Evolutionary conservation across 2,329 filamentous ascomycete species (phyloP).

Genomic region (Thielaviopsis cerberus): DNA sequence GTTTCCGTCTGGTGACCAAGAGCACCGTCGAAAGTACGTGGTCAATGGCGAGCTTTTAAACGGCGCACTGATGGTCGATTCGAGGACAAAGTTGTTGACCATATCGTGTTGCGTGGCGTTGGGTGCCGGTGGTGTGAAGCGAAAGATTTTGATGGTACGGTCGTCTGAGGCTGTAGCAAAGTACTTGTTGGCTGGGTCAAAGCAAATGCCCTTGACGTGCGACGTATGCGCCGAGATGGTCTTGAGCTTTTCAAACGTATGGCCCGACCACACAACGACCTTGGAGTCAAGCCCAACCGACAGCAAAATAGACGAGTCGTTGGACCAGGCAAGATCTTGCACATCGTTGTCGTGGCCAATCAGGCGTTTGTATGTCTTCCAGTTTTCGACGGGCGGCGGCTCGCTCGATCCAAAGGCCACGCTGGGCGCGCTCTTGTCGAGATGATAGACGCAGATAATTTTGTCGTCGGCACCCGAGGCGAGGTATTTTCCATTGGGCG

Average conservation of each 20-base stretch:
- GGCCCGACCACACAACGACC: slow-evolving; percentile 92
- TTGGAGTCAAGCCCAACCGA: slow-evolving; percentile 96
- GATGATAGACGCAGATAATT: slow-evolving; percentile 90
- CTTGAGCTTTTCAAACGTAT: slow-evolving; percentile 96
- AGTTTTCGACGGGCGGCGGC: slow-evolving; percentile 85
- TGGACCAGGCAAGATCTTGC: slow-evolving; percentile 92
- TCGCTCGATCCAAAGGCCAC: slow-evolving; percentile 76
- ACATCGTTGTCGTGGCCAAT: slow-evolving; percentile 98
- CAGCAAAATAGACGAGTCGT: slow-evolving; percentile 84
- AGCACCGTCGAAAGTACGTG: slow-evolving; percentile 89
- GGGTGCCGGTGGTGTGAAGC: slow-evolving; percentile 75
- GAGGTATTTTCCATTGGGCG: slow-evolving; percentile 81
- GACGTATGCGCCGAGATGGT: slow-evolving; percentile 82
- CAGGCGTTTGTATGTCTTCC: slow-evolving; percentile 83
- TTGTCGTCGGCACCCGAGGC: slow-evolving; percentile 97
- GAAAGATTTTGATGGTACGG: slow-evolving; percentile 87
- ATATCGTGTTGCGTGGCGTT: slow-evolving; percentile 91
- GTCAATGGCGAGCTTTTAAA: slow-evolving; percentile 86
- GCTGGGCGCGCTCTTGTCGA: slow-evolving; percentile 65
- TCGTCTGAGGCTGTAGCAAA: slow-evolving; percentile 97
- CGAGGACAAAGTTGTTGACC: slow-evolving; percentile 87
- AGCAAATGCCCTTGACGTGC: slow-evolving; percentile 96
- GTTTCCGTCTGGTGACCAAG: slow-evolving; percentile 92
- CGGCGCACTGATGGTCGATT: slow-evolving; percentile 73
- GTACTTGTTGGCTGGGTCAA: slow-evolving; percentile 97